Evolutionary conservation across 2,329 filamentous ascomycete species (phyloP).

Genomic region (Colletotrichum sp.): DNA sequence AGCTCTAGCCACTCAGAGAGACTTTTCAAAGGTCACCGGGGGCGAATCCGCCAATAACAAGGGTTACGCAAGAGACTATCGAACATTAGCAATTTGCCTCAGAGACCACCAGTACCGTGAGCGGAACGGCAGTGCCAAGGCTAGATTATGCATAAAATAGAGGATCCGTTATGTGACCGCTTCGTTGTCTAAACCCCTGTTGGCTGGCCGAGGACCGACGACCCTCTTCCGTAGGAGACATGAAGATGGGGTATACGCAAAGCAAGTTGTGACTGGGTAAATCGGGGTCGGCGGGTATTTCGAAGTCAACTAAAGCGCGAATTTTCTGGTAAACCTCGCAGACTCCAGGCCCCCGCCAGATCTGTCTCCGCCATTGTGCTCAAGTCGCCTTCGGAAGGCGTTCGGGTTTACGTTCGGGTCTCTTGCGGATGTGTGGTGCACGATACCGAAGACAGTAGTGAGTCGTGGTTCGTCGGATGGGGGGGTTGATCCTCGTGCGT

Average conservation of each 20-base stretch:
- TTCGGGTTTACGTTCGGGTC: not conserved
- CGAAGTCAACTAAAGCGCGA: not conserved
- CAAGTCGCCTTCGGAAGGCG: not conserved
- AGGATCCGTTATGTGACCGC: not conserved
- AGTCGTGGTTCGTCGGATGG: not conserved
- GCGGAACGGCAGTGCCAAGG: not conserved
- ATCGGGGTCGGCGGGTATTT: not conserved
- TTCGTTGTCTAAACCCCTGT: not conserved
- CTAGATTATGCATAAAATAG: slow-evolving; percentile 8
- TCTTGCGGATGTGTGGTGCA: not conserved
- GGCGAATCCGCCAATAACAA: not conserved
- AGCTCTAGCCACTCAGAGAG: not conserved
- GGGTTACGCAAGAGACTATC: not conserved
- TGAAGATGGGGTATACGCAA: not conserved
- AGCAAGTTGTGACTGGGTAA: not conserved
- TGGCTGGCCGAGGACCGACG: not conserved
- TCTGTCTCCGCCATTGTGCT: not conserved
- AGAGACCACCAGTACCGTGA: not conserved
- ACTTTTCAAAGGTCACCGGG: not conserved
- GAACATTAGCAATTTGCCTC: not conserved
- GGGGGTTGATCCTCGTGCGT: not conserved
- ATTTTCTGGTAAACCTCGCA: not conserved
- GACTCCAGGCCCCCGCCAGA: not conserved
- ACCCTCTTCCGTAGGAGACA: not conserved
- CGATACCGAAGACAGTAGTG: not conserved